phyloP scores from a whole-genome alignment of 1,139 yeast species.

The Magnusiomyces tetraspermus region DNA sequence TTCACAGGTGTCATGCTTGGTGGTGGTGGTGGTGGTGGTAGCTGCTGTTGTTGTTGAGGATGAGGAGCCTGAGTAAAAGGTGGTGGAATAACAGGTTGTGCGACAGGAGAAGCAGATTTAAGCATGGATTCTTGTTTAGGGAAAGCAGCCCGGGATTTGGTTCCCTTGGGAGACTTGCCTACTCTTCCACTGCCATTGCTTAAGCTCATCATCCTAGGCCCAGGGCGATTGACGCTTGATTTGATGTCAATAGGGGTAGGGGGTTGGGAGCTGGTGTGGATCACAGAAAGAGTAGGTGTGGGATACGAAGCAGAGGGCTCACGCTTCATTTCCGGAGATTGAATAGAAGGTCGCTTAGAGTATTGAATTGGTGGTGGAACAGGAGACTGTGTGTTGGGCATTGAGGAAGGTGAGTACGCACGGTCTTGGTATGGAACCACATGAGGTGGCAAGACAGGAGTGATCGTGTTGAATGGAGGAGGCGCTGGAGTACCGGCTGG shows the following conservation, averaged over 20 bases:
- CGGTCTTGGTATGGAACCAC: not conserved
- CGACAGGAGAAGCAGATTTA: not conserved
- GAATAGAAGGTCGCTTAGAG: not conserved
- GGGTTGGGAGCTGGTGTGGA: conserved; percentile 8
- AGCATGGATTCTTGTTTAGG: not conserved
- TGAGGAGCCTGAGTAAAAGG: not conserved
- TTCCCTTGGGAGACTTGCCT: not conserved
- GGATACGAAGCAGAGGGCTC: conserved; percentile 7
- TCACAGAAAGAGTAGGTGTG: conserved; percentile 9
- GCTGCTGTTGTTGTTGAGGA: not conserved
- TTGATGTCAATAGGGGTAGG: conserved; percentile 2
- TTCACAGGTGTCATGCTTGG: no score
- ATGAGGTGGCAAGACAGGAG: conserved; percentile 3
- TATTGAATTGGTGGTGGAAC: conserved; percentile 6
- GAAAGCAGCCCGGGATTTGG: not conserved
- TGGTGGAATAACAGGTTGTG: not conserved
- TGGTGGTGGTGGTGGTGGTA: not conserved
- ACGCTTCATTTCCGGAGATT: conserved; percentile 1
- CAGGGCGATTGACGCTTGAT: not conserved
- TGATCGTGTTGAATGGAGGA: not conserved
- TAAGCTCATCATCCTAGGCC: not conserved
- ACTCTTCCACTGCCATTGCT: not conserved
- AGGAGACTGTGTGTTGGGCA: conserved; percentile 2
- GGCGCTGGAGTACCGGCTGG: conserved; percentile 2
- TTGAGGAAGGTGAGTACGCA: conserved; percentile 2